Conservation (phyloP, 129 eudicot species). For the Calendula officinalis region DNA sequence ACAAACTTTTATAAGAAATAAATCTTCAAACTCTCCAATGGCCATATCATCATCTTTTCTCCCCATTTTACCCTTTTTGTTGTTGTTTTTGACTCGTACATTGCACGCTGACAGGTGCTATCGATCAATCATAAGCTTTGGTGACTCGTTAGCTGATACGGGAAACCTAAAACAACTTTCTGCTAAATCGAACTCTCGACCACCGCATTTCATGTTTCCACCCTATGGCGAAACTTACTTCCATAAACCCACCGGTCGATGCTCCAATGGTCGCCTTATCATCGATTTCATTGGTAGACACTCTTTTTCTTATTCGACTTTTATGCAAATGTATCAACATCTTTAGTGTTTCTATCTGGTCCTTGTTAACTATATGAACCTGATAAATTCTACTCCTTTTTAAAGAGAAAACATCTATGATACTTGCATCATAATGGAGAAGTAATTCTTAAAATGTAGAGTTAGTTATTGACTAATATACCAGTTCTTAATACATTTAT, state of each 20-base stretch:
- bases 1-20: not conserved
- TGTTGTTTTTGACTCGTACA: not conserved
- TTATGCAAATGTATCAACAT: not conserved
- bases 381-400: not conserved
- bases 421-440: too few relatives aligned
- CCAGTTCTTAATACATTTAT: too few relatives aligned
- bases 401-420: not conserved
- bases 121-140: constrained; percentile 54
- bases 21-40: constrained; percentile 21
- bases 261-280: constrained; percentile 57
- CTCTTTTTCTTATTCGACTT: not conserved
- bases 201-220: constrained; percentile 20
- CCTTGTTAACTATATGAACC: not conserved
- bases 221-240: constrained; percentile 63
- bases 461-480: too few relatives aligned
- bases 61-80: not conserved
- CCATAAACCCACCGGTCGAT: constrained; percentile 56
- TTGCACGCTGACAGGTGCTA: constrained; percentile 30
- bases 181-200: not conserved
- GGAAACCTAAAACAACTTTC: constrained; percentile 39
- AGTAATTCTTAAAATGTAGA: too few relatives aligned
- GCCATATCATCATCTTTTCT: constrained; percentile 16
- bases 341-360: not conserved
- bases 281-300: constrained; percentile 57
- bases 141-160: constrained; percentile 65